Evolutionary conservation across 2,329 filamentous ascomycete genomes (phyloP), one percentile per base, ranked within the genome.

Genomic region (Endothia cerciana): DNA sequence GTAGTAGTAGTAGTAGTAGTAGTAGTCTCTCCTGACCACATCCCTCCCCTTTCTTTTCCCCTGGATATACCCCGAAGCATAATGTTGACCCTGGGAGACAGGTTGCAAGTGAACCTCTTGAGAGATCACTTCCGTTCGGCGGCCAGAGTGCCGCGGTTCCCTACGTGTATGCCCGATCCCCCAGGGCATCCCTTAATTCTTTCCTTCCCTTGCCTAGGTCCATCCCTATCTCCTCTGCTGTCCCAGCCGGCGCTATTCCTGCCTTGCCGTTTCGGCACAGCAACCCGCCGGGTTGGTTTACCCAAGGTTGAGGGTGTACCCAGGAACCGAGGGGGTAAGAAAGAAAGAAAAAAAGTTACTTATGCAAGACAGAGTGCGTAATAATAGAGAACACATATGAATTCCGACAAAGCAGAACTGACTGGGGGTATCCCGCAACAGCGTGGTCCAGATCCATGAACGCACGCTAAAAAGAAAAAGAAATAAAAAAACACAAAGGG

Each of bases 341-440:
- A 51, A 51, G 4, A 28, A 28, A 4, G 5, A 51, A 25, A 51
- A 51, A 22, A 51, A 51, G 47, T 17, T n/a, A 17, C 15, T 15
- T 58, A 58, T 25, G 15, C 30, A 25, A 22, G 36, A 25, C n/a
- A 36, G n/a, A 41, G n/a, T 56, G 28, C 4, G n/a, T 25, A 53
- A 4, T 38, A 2, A 43, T 19, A 36, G 15, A 59, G 22, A 45
- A 45, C 40, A 45, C 7, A 41, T 0, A n/a, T 45, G 22, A 51
- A 28, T 51, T 51, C 47, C 47, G 47, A 51, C 47, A 51, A 51
- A 51, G 25, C 25, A 51, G 47, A 51, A 30, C 13, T 28, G 25
- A 60, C 57, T 45, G 41, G 36, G 58, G 58, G 58, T 60, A 60
- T 60, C 58, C 58, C 40, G 58, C 58, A 22, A 47, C 22, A n/a